Percentiles rank a stretch among this genome's conserved stretches.
Evolutionary conservation across 306 rosid species (phyloP).

Genomic region (Vigna radiata): DNA sequence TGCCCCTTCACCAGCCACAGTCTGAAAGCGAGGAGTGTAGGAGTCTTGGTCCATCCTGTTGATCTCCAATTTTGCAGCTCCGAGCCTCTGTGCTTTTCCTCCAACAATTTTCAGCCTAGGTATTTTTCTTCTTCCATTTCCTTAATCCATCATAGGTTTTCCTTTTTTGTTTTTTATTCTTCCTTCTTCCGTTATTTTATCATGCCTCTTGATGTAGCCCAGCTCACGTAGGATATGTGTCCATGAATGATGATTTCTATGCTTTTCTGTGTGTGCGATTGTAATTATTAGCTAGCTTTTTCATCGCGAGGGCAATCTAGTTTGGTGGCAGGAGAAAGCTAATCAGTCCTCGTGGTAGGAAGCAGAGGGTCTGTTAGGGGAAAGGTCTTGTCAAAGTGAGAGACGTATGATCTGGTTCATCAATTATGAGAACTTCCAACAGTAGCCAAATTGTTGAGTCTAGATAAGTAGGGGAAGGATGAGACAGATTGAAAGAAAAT

Average conservation of each 20-base stretch:
- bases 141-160: background rate
- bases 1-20: slow-evolving; percentile 50
- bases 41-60: slow-evolving; percentile 72
- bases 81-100: slow-evolving; percentile 42
- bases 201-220: slow-evolving; percentile 35
- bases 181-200: background rate
- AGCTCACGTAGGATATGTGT: slow-evolving; percentile 47
- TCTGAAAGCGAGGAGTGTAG: slow-evolving; percentile 69
- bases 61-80: slow-evolving; percentile 46
- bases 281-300: slow-evolving; percentile 46
- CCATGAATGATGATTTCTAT: slow-evolving; percentile 51
- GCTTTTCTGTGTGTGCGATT: slow-evolving; percentile 34
- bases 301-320: slow-evolving; percentile 47
- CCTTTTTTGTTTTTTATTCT: background rate
- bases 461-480: background rate
- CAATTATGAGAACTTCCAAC: slow-evolving; percentile 43
- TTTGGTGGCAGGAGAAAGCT: slow-evolving; percentile 54
- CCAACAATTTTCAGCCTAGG: slow-evolving; percentile 59
- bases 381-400: slow-evolving; percentile 58
- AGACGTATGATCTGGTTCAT: slow-evolving; percentile 44
- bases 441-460: slow-evolving; percentile 25
- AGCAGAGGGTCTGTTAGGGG: slow-evolving; percentile 53
- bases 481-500: background rate
- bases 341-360: slow-evolving; percentile 48
- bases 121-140: slow-evolving; percentile 34